Percentiles rank a stretch among this genome's conserved stretches.
Conservation (phyloP, 192 early-diverging fungal species). For the Backusella circina region DNA sequence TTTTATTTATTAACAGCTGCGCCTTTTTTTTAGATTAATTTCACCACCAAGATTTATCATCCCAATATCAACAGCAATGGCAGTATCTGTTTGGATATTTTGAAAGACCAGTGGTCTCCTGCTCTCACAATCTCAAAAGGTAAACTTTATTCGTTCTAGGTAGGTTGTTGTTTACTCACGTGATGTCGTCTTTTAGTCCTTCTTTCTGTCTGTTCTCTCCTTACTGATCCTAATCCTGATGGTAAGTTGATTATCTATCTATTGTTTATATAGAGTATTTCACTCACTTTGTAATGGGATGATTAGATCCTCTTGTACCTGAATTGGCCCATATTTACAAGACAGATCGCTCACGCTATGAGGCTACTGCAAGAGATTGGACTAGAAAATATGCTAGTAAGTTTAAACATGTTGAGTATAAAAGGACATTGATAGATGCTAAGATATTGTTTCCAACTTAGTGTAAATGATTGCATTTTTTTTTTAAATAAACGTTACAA, state of each 20-base stretch:
- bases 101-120: conserved; percentile 99
- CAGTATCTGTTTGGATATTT: conserved; percentile 96
- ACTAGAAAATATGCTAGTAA: conserved; percentile 82
- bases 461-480: conserved; percentile 1
- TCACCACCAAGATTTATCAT: conserved; percentile 97
- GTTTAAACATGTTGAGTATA: neutral
- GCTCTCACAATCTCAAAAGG: conserved; percentile 98
- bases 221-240: conserved; percentile 97
- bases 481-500: conserved; percentile 10
- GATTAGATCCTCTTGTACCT: conserved; percentile 92
- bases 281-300: neutral
- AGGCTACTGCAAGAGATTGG: conserved; percentile 90
- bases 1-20: neutral
- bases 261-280: neutral
- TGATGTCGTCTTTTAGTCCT: conserved; percentile 55
- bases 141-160: conserved; percentile 13
- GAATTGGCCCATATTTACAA: conserved; percentile 99
- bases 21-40: conserved; percentile 67
- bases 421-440: neutral
- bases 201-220: conserved; percentile 96
- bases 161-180: neutral
- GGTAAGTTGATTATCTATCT: conserved; percentile 7
- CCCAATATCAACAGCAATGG: conserved; percentile 99
- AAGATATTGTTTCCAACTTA: neutral
- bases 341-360: conserved; percentile 86